Base-by-base conservation (phyloP, 176 grass and related monocot genomes). In the Juncus effusus region DNA sequence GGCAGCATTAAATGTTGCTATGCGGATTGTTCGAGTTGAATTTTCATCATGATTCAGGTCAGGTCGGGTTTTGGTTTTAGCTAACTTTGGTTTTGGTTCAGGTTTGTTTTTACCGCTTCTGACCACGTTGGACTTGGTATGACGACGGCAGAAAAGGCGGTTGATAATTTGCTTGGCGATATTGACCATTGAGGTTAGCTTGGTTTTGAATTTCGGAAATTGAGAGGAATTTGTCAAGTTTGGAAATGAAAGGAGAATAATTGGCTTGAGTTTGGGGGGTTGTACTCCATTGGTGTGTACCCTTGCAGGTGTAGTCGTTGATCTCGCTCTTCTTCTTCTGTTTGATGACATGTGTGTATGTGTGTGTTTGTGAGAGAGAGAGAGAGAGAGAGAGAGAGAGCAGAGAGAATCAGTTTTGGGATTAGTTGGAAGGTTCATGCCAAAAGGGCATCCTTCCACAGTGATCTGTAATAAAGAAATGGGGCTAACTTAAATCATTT, bases 1-100 rank as follows among this genome's bases (percentile, higher is more conserved):
- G 49, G 89, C 85, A 9, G 86, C 94, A 86, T 99, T 99, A 77
- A 99, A 93, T 10, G 94, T 90, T 64, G 89, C 94, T 54, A 99
- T 74, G 38, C 94, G 85, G 42, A 99, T 80, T 38, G 75, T 85
- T 11, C 73, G 76, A 47, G 56, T 41, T 36, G 60, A 70, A 11
- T 74, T 65, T 39, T 28, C 61, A 7, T 15, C 56, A 16, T 14
- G 35, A 42, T 52, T 49, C 1, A 4, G n/a, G 14, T 65, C 28
- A 2, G 56, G 14, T 15, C 1, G 19, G 1, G 69, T 65, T 7
- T 41, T 28, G 2, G 39, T 13, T 8, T 62, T 35, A 12, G 50
- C 63, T 54, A 28, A 28, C 19, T 78, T 58, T 38, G 47, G 37
- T 79, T n/a, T 62, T 1, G 47, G 3, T 54, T 14, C 28, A 4